phyloP scores from a whole-genome alignment of 805 yeast species.

The Metschnikowia cubensis region DNA sequence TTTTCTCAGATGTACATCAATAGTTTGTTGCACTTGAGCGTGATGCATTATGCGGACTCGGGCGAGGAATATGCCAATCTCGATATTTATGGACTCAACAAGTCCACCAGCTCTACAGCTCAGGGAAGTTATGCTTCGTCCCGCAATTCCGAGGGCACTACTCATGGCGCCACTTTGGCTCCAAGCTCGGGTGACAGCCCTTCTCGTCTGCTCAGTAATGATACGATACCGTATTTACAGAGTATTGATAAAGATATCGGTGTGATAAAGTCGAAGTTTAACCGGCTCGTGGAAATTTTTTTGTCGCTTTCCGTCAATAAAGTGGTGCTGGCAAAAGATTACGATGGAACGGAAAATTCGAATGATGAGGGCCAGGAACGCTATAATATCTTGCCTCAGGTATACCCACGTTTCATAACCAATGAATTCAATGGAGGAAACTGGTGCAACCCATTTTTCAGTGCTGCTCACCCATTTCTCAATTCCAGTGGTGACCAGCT shows the following conservation, averaged over 20 bases:
- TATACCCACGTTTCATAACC: slow-evolving; percentile 64
- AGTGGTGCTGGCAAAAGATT: slow-evolving; percentile 29
- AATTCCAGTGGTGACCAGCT: slow-evolving; percentile 43
- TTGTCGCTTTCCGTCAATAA: slow-evolving; percentile 32
- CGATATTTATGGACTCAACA: slow-evolving; percentile 28
- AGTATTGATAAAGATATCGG: slow-evolving; percentile 40
- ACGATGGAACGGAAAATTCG: slow-evolving; percentile 36
- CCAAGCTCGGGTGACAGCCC: slow-evolving; percentile 1
- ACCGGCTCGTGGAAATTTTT: slow-evolving; percentile 27
- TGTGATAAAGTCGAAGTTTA: slow-evolving; percentile 30
- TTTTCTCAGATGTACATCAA: slow-evolving; percentile 63
- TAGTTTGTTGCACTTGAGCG: slow-evolving; percentile 55
- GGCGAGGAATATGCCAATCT: slow-evolving; percentile 28
- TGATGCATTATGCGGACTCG: slow-evolving; percentile 31
- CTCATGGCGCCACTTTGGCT: background rate
- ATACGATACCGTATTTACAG: slow-evolving; percentile 27
- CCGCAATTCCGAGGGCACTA: slow-evolving; percentile 13
- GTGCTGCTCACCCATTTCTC: slow-evolving; percentile 32
- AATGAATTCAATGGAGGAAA: slow-evolving; percentile 75
- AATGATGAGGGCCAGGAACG: slow-evolving; percentile 35
- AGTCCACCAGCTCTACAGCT: slow-evolving; percentile 13
- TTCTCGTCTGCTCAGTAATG: slow-evolving; percentile 7
- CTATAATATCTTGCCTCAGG: slow-evolving; percentile 50
- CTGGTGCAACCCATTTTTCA: slow-evolving; percentile 67
- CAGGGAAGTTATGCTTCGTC: slow-evolving; percentile 10